Evolutionary conservation across 768 basidiomycete species (phyloP).

Genomic region (Tricholoma sp.): DNA sequence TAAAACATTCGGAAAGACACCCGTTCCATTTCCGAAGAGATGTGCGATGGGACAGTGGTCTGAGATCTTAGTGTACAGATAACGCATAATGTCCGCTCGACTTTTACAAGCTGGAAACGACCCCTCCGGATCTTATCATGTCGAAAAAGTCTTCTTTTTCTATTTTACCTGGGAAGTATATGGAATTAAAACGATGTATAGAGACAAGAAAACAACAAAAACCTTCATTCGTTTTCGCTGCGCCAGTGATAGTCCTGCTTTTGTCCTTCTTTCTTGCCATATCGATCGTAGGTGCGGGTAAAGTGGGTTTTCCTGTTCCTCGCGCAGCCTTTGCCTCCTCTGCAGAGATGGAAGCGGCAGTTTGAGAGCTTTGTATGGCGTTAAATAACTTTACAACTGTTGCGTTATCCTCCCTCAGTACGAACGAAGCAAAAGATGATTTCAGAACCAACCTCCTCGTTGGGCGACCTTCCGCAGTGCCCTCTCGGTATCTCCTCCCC

Average conservation of each 20-base stretch:
- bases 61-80: background rate
- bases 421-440: background rate
- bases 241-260: constrained; percentile 40
- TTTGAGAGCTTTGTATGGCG: constrained; percentile 77
- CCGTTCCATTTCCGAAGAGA: background rate
- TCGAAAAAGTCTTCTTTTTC: constrained; percentile 77
- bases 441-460: constrained; percentile 57
- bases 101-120: constrained; percentile 64
- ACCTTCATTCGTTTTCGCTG: constrained; percentile 57
- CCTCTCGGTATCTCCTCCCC: constrained; percentile 82
- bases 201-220: constrained; percentile 12
- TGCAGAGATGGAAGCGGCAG: constrained; percentile 42
- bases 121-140: constrained; percentile 75
- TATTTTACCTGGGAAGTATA: constrained; percentile 36
- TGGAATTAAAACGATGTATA: constrained; percentile 5
- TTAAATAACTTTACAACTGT: constrained; percentile 85
- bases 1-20: background rate
- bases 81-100: background rate
- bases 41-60: background rate
- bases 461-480: constrained; percentile 80
- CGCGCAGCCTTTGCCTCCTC: constrained; percentile 57
- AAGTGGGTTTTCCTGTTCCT: constrained; percentile 69
- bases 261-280: constrained; percentile 43
- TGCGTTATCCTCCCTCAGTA: background rate
- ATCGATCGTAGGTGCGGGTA: constrained; percentile 60